These are phyloP conservation scores for Elongisporangium anandrum DNA, from an alignment of 352 stramenopile species.

Conservation along the genomic window DNA sequence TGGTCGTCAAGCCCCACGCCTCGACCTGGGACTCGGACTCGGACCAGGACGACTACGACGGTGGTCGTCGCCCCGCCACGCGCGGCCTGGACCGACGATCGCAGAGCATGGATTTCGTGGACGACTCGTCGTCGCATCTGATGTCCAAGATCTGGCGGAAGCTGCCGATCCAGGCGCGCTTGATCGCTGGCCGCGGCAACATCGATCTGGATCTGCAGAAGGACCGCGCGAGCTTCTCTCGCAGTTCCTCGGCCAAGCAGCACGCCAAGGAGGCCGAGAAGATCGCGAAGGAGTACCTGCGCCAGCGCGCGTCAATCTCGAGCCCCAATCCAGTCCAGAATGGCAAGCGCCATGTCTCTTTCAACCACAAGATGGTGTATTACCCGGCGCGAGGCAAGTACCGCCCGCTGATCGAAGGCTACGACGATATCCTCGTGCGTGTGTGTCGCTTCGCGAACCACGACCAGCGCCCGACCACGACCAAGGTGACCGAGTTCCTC, in stretches of 20 bases:
- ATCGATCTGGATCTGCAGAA: slow-evolving; percentile 61
- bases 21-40: slow-evolving; percentile 65
- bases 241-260: slow-evolving; percentile 47
- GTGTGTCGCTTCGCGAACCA: slow-evolving; percentile 63
- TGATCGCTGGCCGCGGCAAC: slow-evolving; percentile 43
- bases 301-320: slow-evolving; percentile 9
- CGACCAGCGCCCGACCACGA: slow-evolving; percentile 61
- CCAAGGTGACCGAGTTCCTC: slow-evolving; percentile 75
- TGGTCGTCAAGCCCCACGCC: slow-evolving; percentile 38
- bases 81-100: slow-evolving; percentile 56
- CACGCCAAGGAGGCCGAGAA: slow-evolving; percentile 32
- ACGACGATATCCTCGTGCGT: slow-evolving; percentile 71
- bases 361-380: slow-evolving; percentile 13
- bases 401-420: slow-evolving; percentile 40
- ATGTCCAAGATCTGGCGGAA: slow-evolving; percentile 83
- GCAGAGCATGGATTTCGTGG: slow-evolving; percentile 79
- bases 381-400: slow-evolving; percentile 1
- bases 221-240: slow-evolving; percentile 54
- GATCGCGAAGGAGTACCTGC: slow-evolving; percentile 16
- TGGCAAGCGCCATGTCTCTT: slow-evolving; percentile 21
- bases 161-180: slow-evolving; percentile 63
- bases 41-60: slow-evolving; percentile 60
- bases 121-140: slow-evolving; percentile 62
- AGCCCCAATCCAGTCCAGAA: slow-evolving; percentile 15
- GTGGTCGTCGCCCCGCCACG: slow-evolving; percentile 40